Evolutionary conservation across 2,329 filamentous ascomycete genomes (phyloP), one percentile per base, ranked within the genome.

Genomic region (Aspergillus sp.): DNA sequence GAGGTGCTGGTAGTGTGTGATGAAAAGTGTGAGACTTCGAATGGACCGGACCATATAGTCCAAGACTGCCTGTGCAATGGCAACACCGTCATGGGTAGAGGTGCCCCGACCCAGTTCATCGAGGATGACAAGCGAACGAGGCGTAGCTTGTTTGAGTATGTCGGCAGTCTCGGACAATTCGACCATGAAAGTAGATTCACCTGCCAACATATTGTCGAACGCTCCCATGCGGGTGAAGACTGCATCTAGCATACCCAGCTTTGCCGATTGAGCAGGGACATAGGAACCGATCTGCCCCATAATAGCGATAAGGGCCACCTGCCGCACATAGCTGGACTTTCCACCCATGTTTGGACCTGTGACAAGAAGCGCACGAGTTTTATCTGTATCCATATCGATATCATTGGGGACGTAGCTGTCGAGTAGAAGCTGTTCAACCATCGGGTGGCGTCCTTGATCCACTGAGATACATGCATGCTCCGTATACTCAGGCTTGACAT

Each of bases 281-380:
- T 90, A 98, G 32, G 88, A 94, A 40, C 93, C 93, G 51, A 96
- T 86, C 62, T 98, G 93, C 6, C 89, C 90, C 73, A 98, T 90
- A 58, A 98, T 90, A 38, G 86, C 81, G 50, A 97, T 89, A 6
- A 98, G 81, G 7, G 93, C 91, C 36, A 95, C 83, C 53, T 90
- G 88, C 42, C 93, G 88, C 19, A 98, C 91, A 65, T 95, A 98
- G 45, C 86, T 93, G n/a, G 89, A 95, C 64, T 98, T 98, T 44
- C 93, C 93, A 58, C 93, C 93, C 93, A 98, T 98, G 71, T 98
- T 98, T 28, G 93, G 93, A 0, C 93, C 93, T 0, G 93, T 98
- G 57, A 98, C 85, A 44, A 97, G 83, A 54, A 96, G 80, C 2
- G 89, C 88, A 5, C 87, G 78, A 0, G 82, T 79, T 1, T 74